Conservation (phyloP, 2,329 filamentous ascomycete species). For the Trichothecium sympodiale region DNA sequence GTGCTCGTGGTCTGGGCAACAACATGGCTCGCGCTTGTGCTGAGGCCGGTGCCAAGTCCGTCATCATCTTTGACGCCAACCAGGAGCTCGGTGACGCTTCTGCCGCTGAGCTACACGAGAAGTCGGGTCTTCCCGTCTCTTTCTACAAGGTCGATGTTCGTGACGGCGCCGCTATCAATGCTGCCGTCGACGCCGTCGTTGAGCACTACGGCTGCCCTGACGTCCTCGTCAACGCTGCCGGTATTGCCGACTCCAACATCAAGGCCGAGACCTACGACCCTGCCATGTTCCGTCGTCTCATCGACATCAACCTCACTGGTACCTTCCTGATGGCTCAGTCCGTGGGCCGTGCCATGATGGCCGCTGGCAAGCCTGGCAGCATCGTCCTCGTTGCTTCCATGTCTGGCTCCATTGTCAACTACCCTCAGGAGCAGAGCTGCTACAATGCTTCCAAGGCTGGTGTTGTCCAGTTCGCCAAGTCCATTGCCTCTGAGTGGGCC, state of each 20-base stretch:
- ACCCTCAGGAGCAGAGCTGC: constrained; percentile 70
- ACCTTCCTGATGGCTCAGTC: constrained; percentile 68
- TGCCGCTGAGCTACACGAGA: constrained; percentile 57
- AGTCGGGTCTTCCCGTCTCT: constrained; percentile 61
- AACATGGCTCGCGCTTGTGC: constrained; percentile 69
- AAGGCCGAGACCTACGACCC: constrained; percentile 68
- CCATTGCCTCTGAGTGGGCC: constrained; percentile 75
- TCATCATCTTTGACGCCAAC: constrained; percentile 69
- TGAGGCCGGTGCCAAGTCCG: constrained; percentile 62
- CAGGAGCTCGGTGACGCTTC: constrained; percentile 62
- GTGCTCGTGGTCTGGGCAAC: constrained; percentile 67
- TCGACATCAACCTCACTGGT: constrained; percentile 75
- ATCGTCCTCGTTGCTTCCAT: constrained; percentile 71
- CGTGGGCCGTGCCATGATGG: constrained; percentile 64
- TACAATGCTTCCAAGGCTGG: constrained; percentile 81
- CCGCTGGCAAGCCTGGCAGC: constrained; percentile 56
- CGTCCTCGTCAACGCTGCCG: constrained; percentile 69
- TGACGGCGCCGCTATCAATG: constrained; percentile 57
- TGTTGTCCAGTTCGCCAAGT: constrained; percentile 68
- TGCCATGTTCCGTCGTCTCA: constrained; percentile 65
- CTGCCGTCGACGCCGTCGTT: constrained; percentile 55
- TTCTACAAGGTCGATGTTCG: constrained; percentile 76
- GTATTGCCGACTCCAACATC: constrained; percentile 77
- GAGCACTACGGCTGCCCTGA: constrained; percentile 59
- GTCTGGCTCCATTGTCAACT: constrained; percentile 78